These are phyloP conservation scores for Phytophthora citricola DNA, from an alignment of 352 stramenopile species.

Conservation along the genomic window DNA sequence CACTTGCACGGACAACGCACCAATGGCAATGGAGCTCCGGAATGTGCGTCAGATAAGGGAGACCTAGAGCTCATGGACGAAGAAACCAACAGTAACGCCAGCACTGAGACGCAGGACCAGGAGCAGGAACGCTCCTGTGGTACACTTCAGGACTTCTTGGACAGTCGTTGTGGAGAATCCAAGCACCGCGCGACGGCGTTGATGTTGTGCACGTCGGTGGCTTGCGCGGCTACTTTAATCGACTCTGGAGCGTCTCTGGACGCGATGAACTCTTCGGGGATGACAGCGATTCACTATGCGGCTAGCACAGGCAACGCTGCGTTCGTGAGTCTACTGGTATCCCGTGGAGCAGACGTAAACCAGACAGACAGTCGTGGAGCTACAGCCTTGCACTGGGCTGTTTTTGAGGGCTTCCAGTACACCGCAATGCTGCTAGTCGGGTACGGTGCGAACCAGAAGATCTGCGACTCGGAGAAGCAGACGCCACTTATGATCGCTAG, in stretches of 20 bases:
- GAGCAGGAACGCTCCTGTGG: conserved; percentile 20
- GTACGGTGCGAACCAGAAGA: conserved; percentile 84
- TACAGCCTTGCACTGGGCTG: conserved; percentile 81
- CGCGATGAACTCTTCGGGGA: conserved; percentile 75
- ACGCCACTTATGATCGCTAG: conserved; percentile 86
- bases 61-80: conserved; percentile 25
- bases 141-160: conserved; percentile 54
- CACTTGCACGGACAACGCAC: conserved; percentile 11
- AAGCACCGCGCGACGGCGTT: conserved; percentile 77
- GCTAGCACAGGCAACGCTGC: conserved; percentile 80
- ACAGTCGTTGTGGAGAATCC: conserved; percentile 65
- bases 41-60: conserved; percentile 22
- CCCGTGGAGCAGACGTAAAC: conserved; percentile 72
- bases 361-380: conserved; percentile 70
- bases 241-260: conserved; percentile 59
- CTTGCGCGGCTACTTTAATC: conserved; percentile 60
- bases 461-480: conserved; percentile 79
- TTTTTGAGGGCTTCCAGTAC: conserved; percentile 90
- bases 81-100: conserved; percentile 33
- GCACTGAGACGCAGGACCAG: conserved; percentile 31
- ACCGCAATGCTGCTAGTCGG: conserved; percentile 82
- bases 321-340: conserved; percentile 73
- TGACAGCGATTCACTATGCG: conserved; percentile 85
- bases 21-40: conserved; percentile 13
- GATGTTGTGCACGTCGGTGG: conserved; percentile 81